Base-by-base conservation (phyloP, 2,329 filamentous ascomycete genomes). In the Aspergillus pseudonomiae region DNA sequence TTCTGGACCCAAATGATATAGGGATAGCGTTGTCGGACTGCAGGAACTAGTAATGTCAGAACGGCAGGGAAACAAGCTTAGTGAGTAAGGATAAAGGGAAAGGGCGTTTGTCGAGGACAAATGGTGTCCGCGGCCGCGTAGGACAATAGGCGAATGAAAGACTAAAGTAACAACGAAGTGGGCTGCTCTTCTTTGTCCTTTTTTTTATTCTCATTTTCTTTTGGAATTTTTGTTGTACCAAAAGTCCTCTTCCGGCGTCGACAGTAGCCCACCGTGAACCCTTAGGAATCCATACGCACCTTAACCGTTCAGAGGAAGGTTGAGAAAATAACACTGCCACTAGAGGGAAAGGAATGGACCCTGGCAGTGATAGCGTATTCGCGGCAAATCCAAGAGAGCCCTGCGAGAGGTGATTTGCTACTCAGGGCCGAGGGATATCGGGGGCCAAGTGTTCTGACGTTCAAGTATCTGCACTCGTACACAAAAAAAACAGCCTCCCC, bases 381-480 rank as follows among this genome's bases (percentile, higher is more conserved):
- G 67, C 67, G 66, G 64, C 69, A 69, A 68, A 67, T 70, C 64
- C 61, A 65, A 61, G 68, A 66, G 61, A 60, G 57, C 53, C 54
- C 57, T 54, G 43, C 19, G 60, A 62, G 54, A 41, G 64, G 53
- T 63, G 60, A 65, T 67, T 68, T 65, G 65, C 64, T 64, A 62
- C 52, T 50, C 50, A 50, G 63, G 58, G 59, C 48, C 57, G 36
- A 54, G 54, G 32, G 53, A 54, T 52, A 53, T 59, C 45, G 53
- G 63, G 55, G 50, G 59, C 32, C 55, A 55, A 59, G 46, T 62
- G 55, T 53, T 48, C 54, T 62, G 60, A 45, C 24, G 36, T 54
- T 60, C 59, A 61, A 62, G 61, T 59, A 57, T 50, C 55, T 62
- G 43, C 48, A 52, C 54, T 54, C 52, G 62, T 58, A 50, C 59